Evolutionary conservation across 768 basidiomycete genomes (phyloP).

Genomic region (Leccinum broughii): DNA sequence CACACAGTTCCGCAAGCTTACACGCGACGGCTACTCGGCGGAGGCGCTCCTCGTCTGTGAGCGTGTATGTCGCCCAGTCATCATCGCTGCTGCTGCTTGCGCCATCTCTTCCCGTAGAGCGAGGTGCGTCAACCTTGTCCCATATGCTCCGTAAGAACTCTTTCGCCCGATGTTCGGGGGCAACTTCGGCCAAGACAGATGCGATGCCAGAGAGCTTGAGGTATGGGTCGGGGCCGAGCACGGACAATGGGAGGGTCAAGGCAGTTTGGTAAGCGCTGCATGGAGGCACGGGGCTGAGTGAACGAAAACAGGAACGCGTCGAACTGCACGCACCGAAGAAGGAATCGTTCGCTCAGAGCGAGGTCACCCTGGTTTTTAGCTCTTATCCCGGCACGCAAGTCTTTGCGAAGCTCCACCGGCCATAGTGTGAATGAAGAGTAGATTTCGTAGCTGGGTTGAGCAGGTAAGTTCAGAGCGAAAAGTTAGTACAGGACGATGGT

Average conservation of each 20-base stretch:
- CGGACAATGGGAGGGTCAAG: slow-evolving; percentile 40
- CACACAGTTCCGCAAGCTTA: slow-evolving; percentile 44
- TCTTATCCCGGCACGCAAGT: slow-evolving; percentile 64
- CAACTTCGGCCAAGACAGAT: slow-evolving; percentile 55
- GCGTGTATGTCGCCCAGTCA: slow-evolving; percentile 27
- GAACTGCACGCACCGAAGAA: slow-evolving; percentile 47
- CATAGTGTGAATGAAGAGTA: slow-evolving; percentile 61
- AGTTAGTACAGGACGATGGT: slow-evolving; percentile 1
- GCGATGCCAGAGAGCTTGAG: slow-evolving; percentile 71
- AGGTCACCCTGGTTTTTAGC: slow-evolving; percentile 61
- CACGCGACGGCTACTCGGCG: slow-evolving; percentile 46
- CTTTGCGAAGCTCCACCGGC: slow-evolving; percentile 61
- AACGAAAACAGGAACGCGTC: background rate
- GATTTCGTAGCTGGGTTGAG: slow-evolving; percentile 47
- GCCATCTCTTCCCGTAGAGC: slow-evolving; percentile 1
- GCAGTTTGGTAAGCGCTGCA: slow-evolving; percentile 58
- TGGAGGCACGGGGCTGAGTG: background rate
- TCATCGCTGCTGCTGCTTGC: background rate
- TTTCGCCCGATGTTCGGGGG: slow-evolving; percentile 30
- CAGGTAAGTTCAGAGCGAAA: background rate
- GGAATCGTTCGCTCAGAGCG: slow-evolving; percentile 49
- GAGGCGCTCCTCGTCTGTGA: slow-evolving; percentile 39
- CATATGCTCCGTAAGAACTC: slow-evolving; percentile 25
- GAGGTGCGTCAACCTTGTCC: slow-evolving; percentile 16
- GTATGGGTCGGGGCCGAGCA: slow-evolving; percentile 46